phyloP scores from a whole-genome alignment of 164 flowering plant species.

The grape (Vitis vinifera) region DNA sequence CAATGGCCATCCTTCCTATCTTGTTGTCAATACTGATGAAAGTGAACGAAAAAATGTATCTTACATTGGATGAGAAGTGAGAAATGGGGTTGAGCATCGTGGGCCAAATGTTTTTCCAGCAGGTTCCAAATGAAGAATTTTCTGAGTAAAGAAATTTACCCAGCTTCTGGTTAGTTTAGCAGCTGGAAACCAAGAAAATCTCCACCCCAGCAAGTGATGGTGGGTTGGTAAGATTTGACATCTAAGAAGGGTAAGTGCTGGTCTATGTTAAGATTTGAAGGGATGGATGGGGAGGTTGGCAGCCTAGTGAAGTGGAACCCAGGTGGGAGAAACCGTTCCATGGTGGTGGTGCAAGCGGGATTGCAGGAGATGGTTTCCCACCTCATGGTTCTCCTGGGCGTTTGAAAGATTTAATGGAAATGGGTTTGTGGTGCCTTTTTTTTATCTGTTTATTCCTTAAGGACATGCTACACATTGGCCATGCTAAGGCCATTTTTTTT shows the following conservation, averaged over 20 bases:
- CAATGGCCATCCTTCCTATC: conserved; percentile 94
- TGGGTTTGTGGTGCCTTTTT: too few species aligned
- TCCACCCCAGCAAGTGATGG: background rate
- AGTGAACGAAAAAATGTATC: conserved; percentile 73
- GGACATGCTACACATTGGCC: too few species aligned
- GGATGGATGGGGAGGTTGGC: conserved; percentile 68
- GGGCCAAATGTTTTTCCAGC: conserved; percentile 35
- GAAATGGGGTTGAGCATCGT: conserved; percentile 50
- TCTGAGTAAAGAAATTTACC: conserved; percentile 20
- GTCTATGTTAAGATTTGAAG: conserved; percentile 55
- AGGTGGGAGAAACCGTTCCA: too few species aligned
- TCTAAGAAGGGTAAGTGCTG: conserved; percentile 24
- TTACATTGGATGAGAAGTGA: conserved; percentile 60
- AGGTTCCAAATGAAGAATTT: conserved; percentile 42
- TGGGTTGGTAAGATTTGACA: conserved; percentile 6
- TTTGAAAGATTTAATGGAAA: too few species aligned
- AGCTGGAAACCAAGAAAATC: background rate
- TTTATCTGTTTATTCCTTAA: too few species aligned
- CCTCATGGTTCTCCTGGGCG: too few species aligned
- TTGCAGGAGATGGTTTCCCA: too few species aligned
- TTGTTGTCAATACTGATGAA: conserved; percentile 98
- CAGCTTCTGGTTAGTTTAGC: conserved; percentile 54
- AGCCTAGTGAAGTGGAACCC: conserved; percentile 25
- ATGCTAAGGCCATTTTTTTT: too few species aligned
- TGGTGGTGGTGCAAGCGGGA: too few species aligned